Conservation (phyloP, 805 yeast species). For the Komagataella phaffii region DNA sequence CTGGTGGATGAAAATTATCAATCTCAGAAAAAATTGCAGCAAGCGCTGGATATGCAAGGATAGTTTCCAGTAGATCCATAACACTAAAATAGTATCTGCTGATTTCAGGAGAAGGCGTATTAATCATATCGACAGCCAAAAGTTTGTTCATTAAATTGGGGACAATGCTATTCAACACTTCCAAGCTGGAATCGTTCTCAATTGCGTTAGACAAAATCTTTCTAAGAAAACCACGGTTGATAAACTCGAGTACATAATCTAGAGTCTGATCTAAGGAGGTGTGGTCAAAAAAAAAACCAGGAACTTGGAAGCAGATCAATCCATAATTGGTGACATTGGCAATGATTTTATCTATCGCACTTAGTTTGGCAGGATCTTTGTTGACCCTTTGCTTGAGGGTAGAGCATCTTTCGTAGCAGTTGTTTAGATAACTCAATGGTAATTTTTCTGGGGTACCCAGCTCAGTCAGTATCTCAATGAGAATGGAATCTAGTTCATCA, state of each 20-base stretch:
- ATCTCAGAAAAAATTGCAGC: slow-evolving; percentile 47
- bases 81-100: slow-evolving; percentile 29
- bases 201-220: slow-evolving; percentile 45
- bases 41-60: slow-evolving; percentile 46
- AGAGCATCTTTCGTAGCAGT: slow-evolving; percentile 27
- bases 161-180: slow-evolving; percentile 39
- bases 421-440: slow-evolving; percentile 34
- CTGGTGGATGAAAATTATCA: slow-evolving; percentile 36
- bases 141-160: slow-evolving; percentile 27
- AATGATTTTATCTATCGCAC: slow-evolving; percentile 32
- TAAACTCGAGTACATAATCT: slow-evolving; percentile 12
- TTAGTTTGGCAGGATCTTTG: slow-evolving; percentile 21
- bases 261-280: slow-evolving; percentile 18
- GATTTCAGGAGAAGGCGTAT: slow-evolving; percentile 15
- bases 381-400: slow-evolving; percentile 27
- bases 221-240: slow-evolving; percentile 30
- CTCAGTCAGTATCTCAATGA: slow-evolving; percentile 45
- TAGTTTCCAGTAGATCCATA: slow-evolving; percentile 40
- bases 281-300: slow-evolving; percentile 41
- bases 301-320: slow-evolving; percentile 52
- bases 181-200: slow-evolving; percentile 54
- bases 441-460: slow-evolving; percentile 25
- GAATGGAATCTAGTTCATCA: slow-evolving; percentile 32
- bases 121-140: slow-evolving; percentile 28
- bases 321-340: slow-evolving; percentile 48